A percentile compares a stretch with the other conserved stretches of the same genome.
phyloP scores from a whole-genome alignment of 1,139 yeast species.

The Saccharomyces hybrid region DNA sequence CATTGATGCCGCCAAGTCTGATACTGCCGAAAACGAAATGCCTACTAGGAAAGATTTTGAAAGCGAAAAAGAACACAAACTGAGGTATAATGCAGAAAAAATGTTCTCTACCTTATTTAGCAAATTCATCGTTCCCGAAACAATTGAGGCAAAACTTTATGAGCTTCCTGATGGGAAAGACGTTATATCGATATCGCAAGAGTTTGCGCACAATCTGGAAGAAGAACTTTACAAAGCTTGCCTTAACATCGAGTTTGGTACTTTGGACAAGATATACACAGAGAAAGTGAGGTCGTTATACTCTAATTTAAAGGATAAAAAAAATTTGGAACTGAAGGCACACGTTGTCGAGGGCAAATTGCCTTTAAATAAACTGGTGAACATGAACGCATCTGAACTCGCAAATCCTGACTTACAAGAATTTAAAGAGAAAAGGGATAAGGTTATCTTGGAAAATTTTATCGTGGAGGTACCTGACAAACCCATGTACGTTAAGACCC shows the following conservation, averaged over 20 bases:
- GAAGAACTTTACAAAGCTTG: slow-evolving; percentile 37
- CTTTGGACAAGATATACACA: slow-evolving; percentile 37
- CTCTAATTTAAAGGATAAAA: slow-evolving; percentile 47
- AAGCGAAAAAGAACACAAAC: slow-evolving; percentile 14
- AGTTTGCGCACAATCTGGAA: slow-evolving; percentile 36
- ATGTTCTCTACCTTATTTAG: slow-evolving; percentile 35
- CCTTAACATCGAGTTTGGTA: slow-evolving; percentile 33
- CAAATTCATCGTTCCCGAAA: slow-evolving; percentile 40
- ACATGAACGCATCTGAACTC: slow-evolving; percentile 55
- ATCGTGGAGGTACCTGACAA: slow-evolving; percentile 51
- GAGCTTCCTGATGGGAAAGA: slow-evolving; percentile 21
- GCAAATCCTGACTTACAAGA: slow-evolving; percentile 65
- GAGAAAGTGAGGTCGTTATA: slow-evolving; percentile 48
- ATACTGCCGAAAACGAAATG: slow-evolving; percentile 5
- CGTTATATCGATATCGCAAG: slow-evolving; percentile 40
- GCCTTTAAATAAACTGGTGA: slow-evolving; percentile 46
- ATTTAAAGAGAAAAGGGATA: slow-evolving; percentile 65
- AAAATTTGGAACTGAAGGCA: slow-evolving; percentile 42
- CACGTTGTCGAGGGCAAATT: slow-evolving; percentile 44
- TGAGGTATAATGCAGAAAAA: slow-evolving; percentile 38
- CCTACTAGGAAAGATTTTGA: slow-evolving; percentile 3
- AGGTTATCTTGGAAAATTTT: slow-evolving; percentile 56
- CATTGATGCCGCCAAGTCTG: slow-evolving; percentile 13
- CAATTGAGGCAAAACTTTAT: slow-evolving; percentile 28
- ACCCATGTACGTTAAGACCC: slow-evolving; percentile 68